These are phyloP conservation scores for Calonectria crousiana DNA, from an alignment of 2,329 filamentous ascomycete species.

Conservation along the genomic window DNA sequence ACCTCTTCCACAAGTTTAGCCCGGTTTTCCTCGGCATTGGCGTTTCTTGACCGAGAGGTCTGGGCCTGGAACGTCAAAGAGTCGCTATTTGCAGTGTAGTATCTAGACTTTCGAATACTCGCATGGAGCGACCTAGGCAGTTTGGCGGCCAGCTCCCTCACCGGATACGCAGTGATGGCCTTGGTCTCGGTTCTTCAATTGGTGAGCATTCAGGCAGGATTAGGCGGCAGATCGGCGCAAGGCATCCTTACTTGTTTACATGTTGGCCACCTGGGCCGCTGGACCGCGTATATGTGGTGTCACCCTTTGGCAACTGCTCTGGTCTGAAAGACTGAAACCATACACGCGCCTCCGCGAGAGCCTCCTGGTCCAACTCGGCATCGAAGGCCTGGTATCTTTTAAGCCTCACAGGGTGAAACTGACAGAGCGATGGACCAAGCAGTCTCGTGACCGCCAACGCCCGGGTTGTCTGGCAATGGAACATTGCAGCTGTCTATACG, in stretches of 20 bases:
- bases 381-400: slow-evolving; percentile 63
- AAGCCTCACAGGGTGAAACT: slow-evolving; percentile 33
- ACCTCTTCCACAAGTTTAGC: slow-evolving; percentile 63
- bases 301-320: slow-evolving; percentile 61
- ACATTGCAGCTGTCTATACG: slow-evolving; percentile 25
- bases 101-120: slow-evolving; percentile 63
- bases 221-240: slow-evolving; percentile 51
- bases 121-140: slow-evolving; percentile 63
- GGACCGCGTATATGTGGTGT: slow-evolving; percentile 67
- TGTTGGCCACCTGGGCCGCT: slow-evolving; percentile 73
- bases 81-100: slow-evolving; percentile 65
- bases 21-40: slow-evolving; percentile 67
- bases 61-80: slow-evolving; percentile 68
- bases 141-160: slow-evolving; percentile 58
- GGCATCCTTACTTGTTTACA: slow-evolving; percentile 67
- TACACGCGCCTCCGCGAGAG: slow-evolving; percentile 62
- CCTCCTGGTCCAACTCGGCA: slow-evolving; percentile 61
- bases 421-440: neutral
- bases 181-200: slow-evolving; percentile 69
- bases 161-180: slow-evolving; percentile 65
- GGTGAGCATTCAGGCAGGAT: slow-evolving; percentile 54
- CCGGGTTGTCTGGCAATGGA: slow-evolving; percentile 23
- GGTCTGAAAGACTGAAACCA: slow-evolving; percentile 63
- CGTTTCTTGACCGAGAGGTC: slow-evolving; percentile 62
- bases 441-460: neutral